Base-by-base conservation (phyloP, 371 early-diverging fungal genomes). In the Mucor circinelloides region DNA sequence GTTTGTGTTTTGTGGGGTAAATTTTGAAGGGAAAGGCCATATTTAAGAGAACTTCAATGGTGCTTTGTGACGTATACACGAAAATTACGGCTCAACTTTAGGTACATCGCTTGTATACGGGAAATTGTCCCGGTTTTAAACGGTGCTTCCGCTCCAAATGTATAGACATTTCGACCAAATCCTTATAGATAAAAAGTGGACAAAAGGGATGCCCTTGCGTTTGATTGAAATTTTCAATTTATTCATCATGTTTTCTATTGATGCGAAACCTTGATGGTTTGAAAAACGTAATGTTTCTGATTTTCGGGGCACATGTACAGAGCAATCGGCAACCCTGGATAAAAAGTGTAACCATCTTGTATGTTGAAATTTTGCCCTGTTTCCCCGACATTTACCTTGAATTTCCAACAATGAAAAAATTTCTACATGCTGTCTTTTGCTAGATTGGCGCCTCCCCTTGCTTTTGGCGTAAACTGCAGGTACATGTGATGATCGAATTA, bases 131-230 rank as follows among this genome's bases (percentile, higher is more conserved):
- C 64, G 64, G 64, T 64, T 64, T 64, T 57, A 56, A 64, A 57
- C 64, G 64, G 64, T 44, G 10, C 31, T 38, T 63, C 63, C 63
- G 63, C 32, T 19, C 36, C 19, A 44, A 44, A 44, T n/a, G 19
- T n/a, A 5, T 7, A 19, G 44, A n/a, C 44, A 44, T 44, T 5
- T 44, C 19, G 19, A 19, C 44, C 44, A 44, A 3, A n/a, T 44
- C 8, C 19, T 2, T 44, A 1, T 19, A 6, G 8, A 44, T 7
- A 17, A 5, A 0, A 6, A 6, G 44, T 6, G 6, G 19, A 6
- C 44, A 19, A 19, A n/a, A 44, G 19, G 19, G 7, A 44, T 17
- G 84, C 38, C 87, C 97, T 67, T 19, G 7, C 7, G 6, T 19
- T 0, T 36, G 36, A 36, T 1, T 13, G 4, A 36, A 36, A 36